Evolutionary conservation across 768 basidiomycete genomes (phyloP).

Genomic region (Russula olivacea): DNA sequence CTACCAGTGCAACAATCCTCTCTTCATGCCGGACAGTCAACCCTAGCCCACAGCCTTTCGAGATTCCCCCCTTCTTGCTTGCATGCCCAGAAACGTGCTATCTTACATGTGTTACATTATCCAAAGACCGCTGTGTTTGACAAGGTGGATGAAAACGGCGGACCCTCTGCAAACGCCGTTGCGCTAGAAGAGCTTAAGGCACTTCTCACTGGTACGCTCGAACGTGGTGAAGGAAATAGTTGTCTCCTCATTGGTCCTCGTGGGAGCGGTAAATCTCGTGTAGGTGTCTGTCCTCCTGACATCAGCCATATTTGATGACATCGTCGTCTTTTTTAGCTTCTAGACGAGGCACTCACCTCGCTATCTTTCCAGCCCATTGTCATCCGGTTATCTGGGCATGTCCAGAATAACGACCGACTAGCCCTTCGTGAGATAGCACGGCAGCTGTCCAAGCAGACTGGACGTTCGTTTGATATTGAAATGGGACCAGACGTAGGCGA

Average conservation of each 20-base stretch:
- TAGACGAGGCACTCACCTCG: constrained; percentile 50
- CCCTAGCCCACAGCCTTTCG: constrained; percentile 34
- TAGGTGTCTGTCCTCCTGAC: constrained; percentile 27
- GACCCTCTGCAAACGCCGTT: constrained; percentile 41
- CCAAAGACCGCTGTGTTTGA: constrained; percentile 25
- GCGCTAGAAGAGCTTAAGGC: constrained; percentile 55
- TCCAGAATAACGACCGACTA: constrained; percentile 77
- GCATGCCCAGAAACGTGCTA: constrained; percentile 51
- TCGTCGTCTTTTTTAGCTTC: constrained; percentile 39
- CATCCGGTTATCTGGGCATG: constrained; percentile 78
- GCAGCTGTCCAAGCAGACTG: constrained; percentile 76
- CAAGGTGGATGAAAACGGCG: constrained; percentile 33
- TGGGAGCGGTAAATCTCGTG: constrained; percentile 83
- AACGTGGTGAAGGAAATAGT: constrained; percentile 87
- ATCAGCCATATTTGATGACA: constrained; percentile 12
- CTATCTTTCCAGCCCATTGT: constrained; percentile 54
- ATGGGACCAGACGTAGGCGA: constrained; percentile 31
- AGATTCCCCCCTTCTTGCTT: constrained; percentile 42
- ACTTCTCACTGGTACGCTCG: constrained; percentile 66
- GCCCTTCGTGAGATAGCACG: constrained; percentile 91
- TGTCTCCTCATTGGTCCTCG: constrained; percentile 81
- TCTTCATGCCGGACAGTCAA: constrained; percentile 12
- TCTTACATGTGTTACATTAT: constrained; percentile 43
- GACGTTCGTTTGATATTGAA: constrained; percentile 41
- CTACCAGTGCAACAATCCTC: not conserved